Conservation (phyloP, 2,329 filamentous ascomycete species). For the Aspergillus bombycis region DNA sequence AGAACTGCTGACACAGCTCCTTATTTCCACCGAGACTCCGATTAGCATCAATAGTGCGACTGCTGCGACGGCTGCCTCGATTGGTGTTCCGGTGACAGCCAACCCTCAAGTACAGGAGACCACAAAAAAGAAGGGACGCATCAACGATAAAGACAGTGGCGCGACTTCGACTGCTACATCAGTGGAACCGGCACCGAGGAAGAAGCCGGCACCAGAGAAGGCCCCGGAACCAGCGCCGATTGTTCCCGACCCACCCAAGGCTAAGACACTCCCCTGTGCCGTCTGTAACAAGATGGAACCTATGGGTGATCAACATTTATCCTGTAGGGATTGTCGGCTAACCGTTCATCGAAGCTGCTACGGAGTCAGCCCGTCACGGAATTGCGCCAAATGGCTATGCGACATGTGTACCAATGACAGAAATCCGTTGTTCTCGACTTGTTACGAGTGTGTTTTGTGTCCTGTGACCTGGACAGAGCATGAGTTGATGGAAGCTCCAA, state of each 20-base stretch:
- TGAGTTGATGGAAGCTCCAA: constrained; percentile 82
- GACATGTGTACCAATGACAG: constrained; percentile 96
- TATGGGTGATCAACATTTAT: constrained; percentile 70
- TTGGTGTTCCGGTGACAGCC: constrained; percentile 44
- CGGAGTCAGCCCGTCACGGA: constrained; percentile 73
- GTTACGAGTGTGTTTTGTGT: constrained; percentile 92
- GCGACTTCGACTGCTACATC: constrained; percentile 49
- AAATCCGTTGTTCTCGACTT: constrained; percentile 87
- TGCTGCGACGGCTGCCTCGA: constrained; percentile 47
- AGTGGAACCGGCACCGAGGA: constrained; percentile 59
- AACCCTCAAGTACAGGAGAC: constrained; percentile 50
- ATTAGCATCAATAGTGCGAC: constrained; percentile 47
- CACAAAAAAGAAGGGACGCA: constrained; percentile 64
- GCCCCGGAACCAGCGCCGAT: constrained; percentile 60
- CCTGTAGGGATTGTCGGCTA: constrained; percentile 85
- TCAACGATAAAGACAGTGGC: constrained; percentile 53
- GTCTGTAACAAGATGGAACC: constrained; percentile 78
- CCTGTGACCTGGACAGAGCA: constrained; percentile 79
- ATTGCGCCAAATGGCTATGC: constrained; percentile 83
- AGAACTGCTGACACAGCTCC: constrained; percentile 64
- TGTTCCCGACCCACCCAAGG: constrained; percentile 77
- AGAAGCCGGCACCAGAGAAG: constrained; percentile 63
- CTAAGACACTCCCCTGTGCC: constrained; percentile 78
- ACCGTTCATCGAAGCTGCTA: constrained; percentile 93
- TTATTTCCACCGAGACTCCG: constrained; percentile 50